Base-by-base conservation (phyloP, 208 protist genomes). In the Leishmania tarentolae region DNA sequence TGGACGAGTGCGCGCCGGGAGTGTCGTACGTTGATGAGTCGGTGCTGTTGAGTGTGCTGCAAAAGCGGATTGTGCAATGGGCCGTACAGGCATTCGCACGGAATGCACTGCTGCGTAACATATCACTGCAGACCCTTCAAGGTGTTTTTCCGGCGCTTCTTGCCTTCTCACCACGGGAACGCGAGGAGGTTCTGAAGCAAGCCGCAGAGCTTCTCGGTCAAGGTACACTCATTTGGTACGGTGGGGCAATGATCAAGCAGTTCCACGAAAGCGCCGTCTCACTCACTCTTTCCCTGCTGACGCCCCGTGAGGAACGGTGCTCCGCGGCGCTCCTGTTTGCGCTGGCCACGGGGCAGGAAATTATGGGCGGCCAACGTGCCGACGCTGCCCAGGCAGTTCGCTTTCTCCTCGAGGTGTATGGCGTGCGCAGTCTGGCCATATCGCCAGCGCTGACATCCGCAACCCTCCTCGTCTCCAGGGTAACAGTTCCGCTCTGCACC, bases 61-160 rank as follows among this genome's bases (percentile, higher is more conserved):
- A 82, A 66, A 78, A 79, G 19, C 42, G 52, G 0, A 7, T 86
- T 35, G 61, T 75, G 17, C 72, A 80, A 28, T 79, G 82, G 76
- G 78, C 46, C 47, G 73, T 86, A 1, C 0, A 24, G 21, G 11
- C 44, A 5, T 86, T 82, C 24, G 7, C 63, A 0, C 35, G 35
- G 40, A 79, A 79, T 47, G 73, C 63, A 0, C 17, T 75, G 11
- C 8, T 79, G 77, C 79, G 75, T 28, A 82, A 81, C 65, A 81
- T 86, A n/a, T 40, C 82, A 1, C 40, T 86, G 63, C 73, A 68
- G 50, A 53, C 42, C 6, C 7, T 86, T 13, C 73, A 82, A 56
- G n/a, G 42, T 31, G 66, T 70, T 7, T 86, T 86, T 71, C 82
- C 82, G 0, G 82, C 65, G 24, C 21, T 86, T 44, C 77, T 81